Base-by-base conservation (phyloP, 2,329 filamentous ascomycete genomes). In the Aspergillus tamarii region DNA sequence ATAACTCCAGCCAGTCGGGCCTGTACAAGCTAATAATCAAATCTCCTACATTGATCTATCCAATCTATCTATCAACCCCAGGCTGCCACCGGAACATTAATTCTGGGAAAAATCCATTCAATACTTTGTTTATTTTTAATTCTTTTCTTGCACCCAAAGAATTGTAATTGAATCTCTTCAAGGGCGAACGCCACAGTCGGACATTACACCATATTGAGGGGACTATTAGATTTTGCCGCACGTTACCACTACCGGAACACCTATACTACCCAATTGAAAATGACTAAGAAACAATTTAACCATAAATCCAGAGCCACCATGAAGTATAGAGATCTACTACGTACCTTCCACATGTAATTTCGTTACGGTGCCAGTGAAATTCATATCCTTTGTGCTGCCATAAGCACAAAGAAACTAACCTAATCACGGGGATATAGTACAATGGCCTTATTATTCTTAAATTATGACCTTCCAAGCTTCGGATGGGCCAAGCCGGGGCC, bases 51-150 rank as follows among this genome's bases (percentile, higher is more conserved):
- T 45, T 58, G 60, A 62, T 62, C 41, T 62, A 53, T 62, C 60
- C 36, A 62, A 41, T 62, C 60, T 48, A 62, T 58, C 54, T 58
- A 58, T 62, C 60, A 62, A 26, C 60, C 32, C 34, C 52, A 55
- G 45, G 26, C 43, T n/a, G 14, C 43, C 57, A n/a, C 23, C 57
- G 57, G 57, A 59, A 23, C 50, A 50, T 52, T 52, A 23, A 52
- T 34, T 46, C 39, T 21, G 23, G 41, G 36, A 14, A 54, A 30
- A 36, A 14, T 36, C 11, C 21, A 55, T 14, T 39, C 34, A 36
- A 23, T 50, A 19, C n/a, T 23, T 36, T 36, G 11, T 23, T 54
- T 23, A 36, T 16, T 36, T 23, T 19, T 41, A 26, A 26, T 41
- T 26, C 39, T 14, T 14, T n/a, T 19, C 26, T 39, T 26, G 34